A percentile compares a stretch with the other conserved stretches of the same genome.
These are phyloP conservation scores for Neopestalotiopsis sp. DNA, from an alignment of 2,329 filamentous ascomycete species.

Conservation along the genomic window DNA sequence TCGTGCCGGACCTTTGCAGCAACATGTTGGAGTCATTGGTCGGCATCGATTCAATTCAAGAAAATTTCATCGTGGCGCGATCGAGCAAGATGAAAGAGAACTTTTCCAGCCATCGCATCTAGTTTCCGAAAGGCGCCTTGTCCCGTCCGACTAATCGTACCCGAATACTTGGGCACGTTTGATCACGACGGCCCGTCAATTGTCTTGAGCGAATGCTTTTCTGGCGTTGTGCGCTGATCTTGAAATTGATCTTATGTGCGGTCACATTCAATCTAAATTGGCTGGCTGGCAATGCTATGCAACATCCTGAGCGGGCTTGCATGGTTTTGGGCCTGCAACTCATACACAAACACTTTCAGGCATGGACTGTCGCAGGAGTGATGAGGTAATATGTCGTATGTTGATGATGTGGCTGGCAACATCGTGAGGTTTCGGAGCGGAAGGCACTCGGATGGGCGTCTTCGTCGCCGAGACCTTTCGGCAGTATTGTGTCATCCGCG, in stretches of 20 bases:
- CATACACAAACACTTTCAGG: not conserved
- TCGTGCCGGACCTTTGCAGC: too few species aligned
- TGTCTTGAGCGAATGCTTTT: not conserved
- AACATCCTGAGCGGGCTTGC: not conserved
- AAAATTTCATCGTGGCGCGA: not conserved
- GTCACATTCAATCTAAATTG: too few species aligned
- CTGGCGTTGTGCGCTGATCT: too few species aligned
- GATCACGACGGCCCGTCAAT: not conserved
- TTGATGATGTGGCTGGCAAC: not conserved
- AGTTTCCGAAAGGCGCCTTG: not conserved
- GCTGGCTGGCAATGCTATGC: too few species aligned
- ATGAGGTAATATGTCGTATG: not conserved
- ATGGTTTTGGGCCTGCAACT: not conserved
- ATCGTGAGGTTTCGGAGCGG: not conserved
- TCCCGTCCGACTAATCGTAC: not conserved
- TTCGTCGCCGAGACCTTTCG: not conserved
- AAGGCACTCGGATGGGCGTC: not conserved
- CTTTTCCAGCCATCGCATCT: not conserved
- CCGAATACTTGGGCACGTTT: not conserved
- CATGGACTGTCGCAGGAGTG: not conserved
- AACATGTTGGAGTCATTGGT: not conserved
- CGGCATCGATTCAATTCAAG: not conserved
- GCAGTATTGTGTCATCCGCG: not conserved
- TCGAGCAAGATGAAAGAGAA: not conserved
- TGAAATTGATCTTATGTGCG: too few species aligned